These are phyloP conservation scores for Komagataella pastoris DNA, from an alignment of 805 yeast genomes.

Conservation along the genomic window DNA sequence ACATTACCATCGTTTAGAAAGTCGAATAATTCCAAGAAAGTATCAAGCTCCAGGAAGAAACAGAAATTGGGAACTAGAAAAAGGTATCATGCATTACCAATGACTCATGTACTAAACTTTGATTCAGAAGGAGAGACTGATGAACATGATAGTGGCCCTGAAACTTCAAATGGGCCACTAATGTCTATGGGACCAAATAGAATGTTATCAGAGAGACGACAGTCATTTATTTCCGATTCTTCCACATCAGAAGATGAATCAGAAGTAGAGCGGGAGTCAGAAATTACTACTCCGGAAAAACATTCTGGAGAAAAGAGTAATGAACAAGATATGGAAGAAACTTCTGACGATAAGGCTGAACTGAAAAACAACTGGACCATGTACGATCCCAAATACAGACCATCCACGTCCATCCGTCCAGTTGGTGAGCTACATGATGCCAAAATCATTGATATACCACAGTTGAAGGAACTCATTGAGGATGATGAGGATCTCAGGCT, in stretches of 20 bases:
- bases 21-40: background rate
- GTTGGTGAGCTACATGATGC: conserved; percentile 35
- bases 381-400: conserved; percentile 28
- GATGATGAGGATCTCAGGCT: conserved; percentile 65
- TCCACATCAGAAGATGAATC: conserved; percentile 18
- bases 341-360: conserved; percentile 9
- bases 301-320: conserved; percentile 4
- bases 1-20: conserved; percentile 11
- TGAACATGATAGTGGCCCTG: conserved; percentile 9
- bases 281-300: background rate
- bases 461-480: conserved; percentile 39
- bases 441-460: conserved; percentile 30
- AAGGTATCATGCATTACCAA: conserved; percentile 24
- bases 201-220: conserved; percentile 9
- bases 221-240: conserved; percentile 7
- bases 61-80: conserved; percentile 5
- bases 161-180: background rate
- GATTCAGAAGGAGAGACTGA: conserved; percentile 22
- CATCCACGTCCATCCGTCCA: conserved; percentile 31
- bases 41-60: conserved; percentile 3
- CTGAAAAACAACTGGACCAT: conserved; percentile 13
- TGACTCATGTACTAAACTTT: conserved; percentile 41
- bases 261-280: conserved; percentile 12
- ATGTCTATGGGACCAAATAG: conserved; percentile 12
- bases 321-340: conserved; percentile 15